Evolutionary conservation across 495 filamentous ascomycete genomes (phyloP), one percentile per base, ranked within the genome.

Genomic region (Hyaloscypha finlandica): DNA sequence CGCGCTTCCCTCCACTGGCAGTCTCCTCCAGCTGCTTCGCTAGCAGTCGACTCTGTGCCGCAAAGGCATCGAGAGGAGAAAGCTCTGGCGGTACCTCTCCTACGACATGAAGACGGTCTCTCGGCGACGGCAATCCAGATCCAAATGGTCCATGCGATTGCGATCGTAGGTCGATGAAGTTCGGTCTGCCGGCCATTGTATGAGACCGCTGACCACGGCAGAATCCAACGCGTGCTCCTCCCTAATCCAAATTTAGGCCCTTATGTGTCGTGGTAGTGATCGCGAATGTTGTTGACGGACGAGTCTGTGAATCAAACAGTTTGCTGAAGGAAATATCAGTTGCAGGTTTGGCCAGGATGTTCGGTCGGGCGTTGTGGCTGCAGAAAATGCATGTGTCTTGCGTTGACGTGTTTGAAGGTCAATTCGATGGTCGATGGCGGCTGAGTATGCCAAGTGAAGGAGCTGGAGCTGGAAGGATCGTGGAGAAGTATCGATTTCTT

Each of bases 61-160:
- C 93, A 68, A 99, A 92, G 48, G 95, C 94, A 82, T 98, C 95
- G 56, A 99, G 86, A 19, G 95, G 95, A 2, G 95, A 98, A 58
- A 97, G 85, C 35, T 93, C 90, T 19, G 95, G 95, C 37, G 95
- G 94, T 11, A 93, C 84, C 71, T 97, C 95, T 58, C 94, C 95
- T 59, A 90, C 89, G 61, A 89, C 82, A 74, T 94, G 91, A 67
- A 94, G 80, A 61, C 90, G 87, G 2, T 25, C 25, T 25, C 25
- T 25, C 52, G 91, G 90, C 4, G 90, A 92, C 48, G 70, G 74
- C 48, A 70, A 35, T 42, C 58, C 70, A 16, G 68, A 73, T 53
- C 66, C 76, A 53, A 85, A 75, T 25, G 86, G 85, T 20, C 85
- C 82, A 64, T 87, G 84, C 29, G 89, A 90, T 63, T 83, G 81